Conservation (phyloP, 768 basidiomycete genomes). For the Lactarius trivialis region DNA sequence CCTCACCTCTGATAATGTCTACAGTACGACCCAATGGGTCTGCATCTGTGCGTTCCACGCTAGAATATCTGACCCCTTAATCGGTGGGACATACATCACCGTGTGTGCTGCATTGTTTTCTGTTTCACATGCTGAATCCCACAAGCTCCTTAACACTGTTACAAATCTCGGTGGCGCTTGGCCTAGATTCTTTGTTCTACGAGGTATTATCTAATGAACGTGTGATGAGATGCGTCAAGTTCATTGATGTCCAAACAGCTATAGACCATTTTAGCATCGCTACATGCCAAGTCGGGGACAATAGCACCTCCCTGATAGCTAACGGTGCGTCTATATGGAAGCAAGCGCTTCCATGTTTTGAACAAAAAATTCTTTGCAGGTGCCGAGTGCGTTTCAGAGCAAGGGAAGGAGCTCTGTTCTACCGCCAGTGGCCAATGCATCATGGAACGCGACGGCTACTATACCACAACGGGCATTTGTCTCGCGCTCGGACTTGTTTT, state of each 20-base stretch:
- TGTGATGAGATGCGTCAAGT: neutral
- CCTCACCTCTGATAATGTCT: constrained; percentile 3
- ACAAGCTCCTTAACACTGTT: constrained; percentile 87
- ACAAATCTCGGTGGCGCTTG: constrained; percentile 97
- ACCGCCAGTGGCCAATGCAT: constrained; percentile 73
- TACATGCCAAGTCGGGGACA: constrained; percentile 66
- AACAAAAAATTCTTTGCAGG: constrained; percentile 36
- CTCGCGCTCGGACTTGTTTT: constrained; percentile 68
- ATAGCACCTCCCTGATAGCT: constrained; percentile 44
- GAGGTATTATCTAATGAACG: constrained; percentile 43
- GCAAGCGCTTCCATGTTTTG: neutral
- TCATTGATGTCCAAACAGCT: constrained; percentile 37
- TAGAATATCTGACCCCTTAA: constrained; percentile 88
- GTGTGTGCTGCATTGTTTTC: constrained; percentile 38
- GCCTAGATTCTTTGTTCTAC: constrained; percentile 93
- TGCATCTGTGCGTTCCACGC: constrained; percentile 98
- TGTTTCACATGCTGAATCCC: constrained; percentile 5
- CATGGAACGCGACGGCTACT: constrained; percentile 88
- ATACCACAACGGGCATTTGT: constrained; percentile 73
- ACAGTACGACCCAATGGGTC: constrained; percentile 93
- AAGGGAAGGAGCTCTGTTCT: constrained; percentile 73
- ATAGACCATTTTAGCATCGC: constrained; percentile 86
- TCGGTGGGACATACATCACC: constrained; percentile 99
- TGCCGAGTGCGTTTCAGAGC: constrained; percentile 86
- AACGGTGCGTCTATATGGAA: constrained; percentile 39